A percentile compares a stretch with the other conserved stretches of the same genome.
phyloP scores from a whole-genome alignment of 495 filamentous ascomycete genomes.

The Barbatosphaeria neglecta region DNA sequence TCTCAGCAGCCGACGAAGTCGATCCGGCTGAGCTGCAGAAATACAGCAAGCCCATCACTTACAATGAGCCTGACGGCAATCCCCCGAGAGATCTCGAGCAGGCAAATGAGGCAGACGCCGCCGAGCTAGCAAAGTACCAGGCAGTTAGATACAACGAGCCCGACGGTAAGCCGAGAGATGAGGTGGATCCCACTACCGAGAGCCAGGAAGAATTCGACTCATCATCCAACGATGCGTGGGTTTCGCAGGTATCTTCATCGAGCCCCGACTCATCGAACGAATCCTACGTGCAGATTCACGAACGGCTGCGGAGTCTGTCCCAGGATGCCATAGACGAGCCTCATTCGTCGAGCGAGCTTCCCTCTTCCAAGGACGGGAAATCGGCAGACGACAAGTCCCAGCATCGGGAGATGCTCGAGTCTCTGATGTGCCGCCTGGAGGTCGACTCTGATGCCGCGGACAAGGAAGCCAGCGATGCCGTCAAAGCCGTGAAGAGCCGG shows the following conservation, averaged over 20 bases:
- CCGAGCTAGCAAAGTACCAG: slow-evolving; percentile 15
- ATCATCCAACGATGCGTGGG: slow-evolving; percentile 5
- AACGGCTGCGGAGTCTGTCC: neutral
- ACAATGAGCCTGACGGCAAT: neutral
- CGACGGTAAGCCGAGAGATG: slow-evolving; percentile 5
- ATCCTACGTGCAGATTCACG: neutral
- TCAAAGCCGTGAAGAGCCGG: neutral
- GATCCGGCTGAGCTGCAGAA: neutral
- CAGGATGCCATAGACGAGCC: neutral
- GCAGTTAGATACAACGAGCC: slow-evolving; percentile 14
- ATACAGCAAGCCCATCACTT: neutral
- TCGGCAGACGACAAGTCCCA: slow-evolving; percentile 3
- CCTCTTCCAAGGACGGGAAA: neutral
- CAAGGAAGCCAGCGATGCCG: neutral
- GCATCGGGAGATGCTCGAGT: slow-evolving; percentile 10
- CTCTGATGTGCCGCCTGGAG: slow-evolving; percentile 9
- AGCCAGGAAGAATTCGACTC: slow-evolving; percentile 1
- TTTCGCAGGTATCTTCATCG: slow-evolving; percentile 8
- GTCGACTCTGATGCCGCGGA: slow-evolving; percentile 3
- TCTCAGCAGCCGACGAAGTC: neutral
- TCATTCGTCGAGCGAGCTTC: neutral
- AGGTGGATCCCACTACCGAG: neutral
- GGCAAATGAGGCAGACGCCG: slow-evolving; percentile 7
- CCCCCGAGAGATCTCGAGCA: neutral
- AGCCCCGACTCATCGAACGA: neutral